Evolutionary conservation across 306 rosid species (phyloP).

Genomic region (Cotoneaster glaucophyllus): DNA sequence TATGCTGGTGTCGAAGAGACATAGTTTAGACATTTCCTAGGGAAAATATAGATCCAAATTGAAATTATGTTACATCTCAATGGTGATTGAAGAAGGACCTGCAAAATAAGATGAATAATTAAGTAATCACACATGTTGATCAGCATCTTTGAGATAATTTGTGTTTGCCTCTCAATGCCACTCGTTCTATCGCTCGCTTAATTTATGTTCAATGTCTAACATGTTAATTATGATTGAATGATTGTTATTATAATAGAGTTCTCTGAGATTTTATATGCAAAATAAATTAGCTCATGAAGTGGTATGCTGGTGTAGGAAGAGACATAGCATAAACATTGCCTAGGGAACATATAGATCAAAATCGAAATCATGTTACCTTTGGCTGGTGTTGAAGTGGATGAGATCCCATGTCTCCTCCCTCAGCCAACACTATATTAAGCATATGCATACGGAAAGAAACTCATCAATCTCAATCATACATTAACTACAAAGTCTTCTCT

Average conservation of each 20-base stretch:
- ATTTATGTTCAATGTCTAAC: too few species aligned
- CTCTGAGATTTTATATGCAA: not conserved
- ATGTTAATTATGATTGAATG: too few species aligned
- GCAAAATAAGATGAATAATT: not conserved
- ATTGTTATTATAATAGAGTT: not conserved
- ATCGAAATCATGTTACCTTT: conserved; percentile 13
- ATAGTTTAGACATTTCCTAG: too few species aligned
- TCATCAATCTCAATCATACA: conserved; percentile 2
- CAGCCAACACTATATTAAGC: not conserved
- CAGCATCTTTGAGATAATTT: too few species aligned
- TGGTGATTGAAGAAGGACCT: not conserved
- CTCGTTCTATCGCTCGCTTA: too few species aligned
- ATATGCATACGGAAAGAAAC: not conserved
- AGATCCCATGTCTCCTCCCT: conserved; percentile 29
- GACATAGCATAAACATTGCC: conserved; percentile 16
- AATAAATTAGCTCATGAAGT: conserved; percentile 1
- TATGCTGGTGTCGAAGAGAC: too few species aligned
- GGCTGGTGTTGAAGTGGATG: conserved; percentile 1
- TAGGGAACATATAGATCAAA: conserved; percentile 8
- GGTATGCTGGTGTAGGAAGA: conserved; percentile 16
- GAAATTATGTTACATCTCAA: not conserved
- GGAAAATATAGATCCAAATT: too few species aligned
- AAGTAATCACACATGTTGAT: not conserved
- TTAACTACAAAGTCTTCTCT: not conserved
- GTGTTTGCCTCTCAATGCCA: too few species aligned